A percentile compares a stretch with the other conserved stretches of the same genome.
Evolutionary conservation across 176 grass and related monocot species (phyloP).

Genomic region (Microstegium vimineum): DNA sequence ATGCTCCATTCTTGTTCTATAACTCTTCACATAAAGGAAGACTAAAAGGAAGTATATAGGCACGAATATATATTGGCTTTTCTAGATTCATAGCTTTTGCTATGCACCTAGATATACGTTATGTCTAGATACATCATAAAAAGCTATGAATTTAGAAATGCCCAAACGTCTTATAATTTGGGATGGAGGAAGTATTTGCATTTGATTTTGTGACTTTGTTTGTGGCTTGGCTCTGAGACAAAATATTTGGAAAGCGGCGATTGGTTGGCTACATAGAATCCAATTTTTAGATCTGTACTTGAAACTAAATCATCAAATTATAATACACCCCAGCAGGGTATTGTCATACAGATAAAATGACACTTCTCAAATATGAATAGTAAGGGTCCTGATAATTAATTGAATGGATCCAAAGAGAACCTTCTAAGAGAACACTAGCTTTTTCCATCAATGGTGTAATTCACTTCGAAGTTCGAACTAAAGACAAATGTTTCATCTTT

Average conservation of each 20-base stretch:
- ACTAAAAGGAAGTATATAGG: neutral
- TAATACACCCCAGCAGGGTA: neutral
- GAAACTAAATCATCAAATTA: neutral
- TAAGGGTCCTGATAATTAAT: neutral
- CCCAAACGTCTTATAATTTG: too few relatives aligned
- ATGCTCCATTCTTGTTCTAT: constrained; percentile 11
- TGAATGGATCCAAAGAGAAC: neutral
- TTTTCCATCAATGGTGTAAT: neutral
- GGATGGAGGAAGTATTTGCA: too few relatives aligned
- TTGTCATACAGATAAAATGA: neutral
- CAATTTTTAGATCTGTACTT: neutral
- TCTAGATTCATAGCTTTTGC: too few relatives aligned
- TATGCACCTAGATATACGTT: too few relatives aligned
- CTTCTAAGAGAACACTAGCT: neutral
- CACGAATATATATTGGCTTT: neutral
- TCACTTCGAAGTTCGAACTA: neutral
- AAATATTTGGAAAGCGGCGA: neutral
- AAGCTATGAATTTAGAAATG: too few relatives aligned
- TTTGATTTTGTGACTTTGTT: neutral
- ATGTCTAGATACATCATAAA: too few relatives aligned
- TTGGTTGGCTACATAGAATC: neutral
- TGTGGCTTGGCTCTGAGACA: neutral
- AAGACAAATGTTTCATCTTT: neutral
- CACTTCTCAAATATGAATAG: neutral
- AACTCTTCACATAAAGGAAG: neutral